Conservation (phyloP, 75 land plant genomes). For the Ceratopteris richardii region DNA sequence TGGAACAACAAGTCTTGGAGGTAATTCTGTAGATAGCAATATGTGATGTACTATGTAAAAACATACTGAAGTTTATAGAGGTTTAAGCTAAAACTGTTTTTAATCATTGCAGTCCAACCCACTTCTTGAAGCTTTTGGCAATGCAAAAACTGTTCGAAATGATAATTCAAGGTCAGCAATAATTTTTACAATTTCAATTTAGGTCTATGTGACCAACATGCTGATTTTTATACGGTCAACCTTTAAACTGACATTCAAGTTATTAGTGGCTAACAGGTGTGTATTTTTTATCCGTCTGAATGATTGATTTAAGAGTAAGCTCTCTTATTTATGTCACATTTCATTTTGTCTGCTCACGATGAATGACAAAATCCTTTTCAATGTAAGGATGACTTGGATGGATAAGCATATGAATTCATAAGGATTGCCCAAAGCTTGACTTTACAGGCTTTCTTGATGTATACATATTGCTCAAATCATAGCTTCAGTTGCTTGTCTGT, state of each 20-base stretch:
- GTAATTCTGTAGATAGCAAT: conserved; percentile 23
- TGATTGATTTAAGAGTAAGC: conserved; percentile 1
- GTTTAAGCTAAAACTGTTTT: neutral
- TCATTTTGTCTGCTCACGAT: neutral
- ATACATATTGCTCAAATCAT: too few relatives aligned
- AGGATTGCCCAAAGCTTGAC: too few relatives aligned
- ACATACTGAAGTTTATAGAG: neutral
- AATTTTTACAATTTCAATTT: neutral
- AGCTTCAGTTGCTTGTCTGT: too few relatives aligned
- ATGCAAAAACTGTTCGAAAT: conserved; percentile 88
- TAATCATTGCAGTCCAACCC: conserved; percentile 68
- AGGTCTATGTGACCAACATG: neutral
- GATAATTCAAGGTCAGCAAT: conserved; percentile 72
- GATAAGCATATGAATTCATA: too few relatives aligned
- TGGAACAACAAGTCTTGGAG: conserved; percentile 91
- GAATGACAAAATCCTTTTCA: too few relatives aligned
- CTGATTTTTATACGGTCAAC: neutral
- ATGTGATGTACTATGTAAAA: neutral
- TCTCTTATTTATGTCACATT: neutral
- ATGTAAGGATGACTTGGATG: too few relatives aligned
- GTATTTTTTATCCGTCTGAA: too few relatives aligned
- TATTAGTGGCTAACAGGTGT: too few relatives aligned
- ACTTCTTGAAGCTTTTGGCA: conserved; percentile 93
- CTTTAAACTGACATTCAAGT: too few relatives aligned
- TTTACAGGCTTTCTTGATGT: too few relatives aligned